Percentiles rank a stretch among this genome's conserved stretches.
Conservation (phyloP, 129 eudicot species). For the Arctium lappa region DNA sequence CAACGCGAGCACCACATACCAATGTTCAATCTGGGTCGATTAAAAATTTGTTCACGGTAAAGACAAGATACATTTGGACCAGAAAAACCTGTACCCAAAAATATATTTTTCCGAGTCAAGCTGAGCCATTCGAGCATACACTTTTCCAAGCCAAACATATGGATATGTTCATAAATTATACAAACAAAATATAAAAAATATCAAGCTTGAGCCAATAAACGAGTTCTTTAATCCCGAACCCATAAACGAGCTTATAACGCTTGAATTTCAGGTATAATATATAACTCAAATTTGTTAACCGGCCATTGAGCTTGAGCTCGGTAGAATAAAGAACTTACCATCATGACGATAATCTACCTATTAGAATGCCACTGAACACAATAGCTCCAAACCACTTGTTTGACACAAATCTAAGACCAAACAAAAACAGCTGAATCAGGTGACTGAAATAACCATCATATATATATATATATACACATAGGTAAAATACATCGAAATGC, state of each 20-base stretch:
- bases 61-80: no score
- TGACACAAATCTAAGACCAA: slow-evolving; percentile 65
- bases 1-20: neutral
- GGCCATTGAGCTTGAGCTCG: neutral
- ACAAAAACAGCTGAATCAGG: slow-evolving; percentile 11
- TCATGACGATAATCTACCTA: slow-evolving; percentile 62
- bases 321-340: neutral
- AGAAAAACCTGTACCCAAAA: no score
- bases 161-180: neutral
- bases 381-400: slow-evolving; percentile 92
- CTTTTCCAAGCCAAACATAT: neutral
- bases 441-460: neutral
- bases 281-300: neutral
- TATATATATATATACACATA: neutral
- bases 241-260: neutral
- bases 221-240: neutral
- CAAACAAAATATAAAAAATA: neutral
- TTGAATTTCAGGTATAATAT: neutral
- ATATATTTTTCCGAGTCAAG: neutral
- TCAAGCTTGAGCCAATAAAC: neutral
- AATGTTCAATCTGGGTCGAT: neutral
- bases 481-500: neutral
- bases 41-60: no score
- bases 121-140: neutral
- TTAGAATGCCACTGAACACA: slow-evolving; percentile 68